phyloP scores from a whole-genome alignment of 805 yeast genomes.

The Myxozyma udenii region DNA sequence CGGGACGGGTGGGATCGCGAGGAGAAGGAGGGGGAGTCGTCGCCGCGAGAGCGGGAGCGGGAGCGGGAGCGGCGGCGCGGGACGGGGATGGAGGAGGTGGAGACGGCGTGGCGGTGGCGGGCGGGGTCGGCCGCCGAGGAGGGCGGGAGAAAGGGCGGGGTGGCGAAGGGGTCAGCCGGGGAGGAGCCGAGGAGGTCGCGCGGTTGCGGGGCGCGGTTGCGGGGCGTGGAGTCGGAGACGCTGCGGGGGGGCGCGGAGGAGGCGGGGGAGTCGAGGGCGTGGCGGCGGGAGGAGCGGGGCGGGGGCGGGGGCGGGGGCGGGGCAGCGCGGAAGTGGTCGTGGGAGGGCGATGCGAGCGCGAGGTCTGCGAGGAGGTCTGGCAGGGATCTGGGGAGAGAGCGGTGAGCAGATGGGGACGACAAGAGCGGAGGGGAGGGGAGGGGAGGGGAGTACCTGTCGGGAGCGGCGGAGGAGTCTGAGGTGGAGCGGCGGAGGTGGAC shows the following conservation, averaged over 20 bases:
- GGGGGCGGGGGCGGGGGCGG: slow-evolving; percentile 20
- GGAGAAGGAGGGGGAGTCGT: background rate
- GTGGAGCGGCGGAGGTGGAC: slow-evolving; percentile 1
- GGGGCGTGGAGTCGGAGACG: slow-evolving; percentile 12
- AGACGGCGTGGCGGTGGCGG: background rate
- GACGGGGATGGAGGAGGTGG: background rate
- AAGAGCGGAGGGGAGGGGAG: background rate
- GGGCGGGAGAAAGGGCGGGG: slow-evolving; percentile 4
- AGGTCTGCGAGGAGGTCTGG: slow-evolving; percentile 16
- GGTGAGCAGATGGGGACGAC: background rate
- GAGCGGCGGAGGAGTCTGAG: background rate
- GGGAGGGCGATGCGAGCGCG: slow-evolving; percentile 1
- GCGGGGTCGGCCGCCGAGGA: background rate
- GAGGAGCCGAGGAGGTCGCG: slow-evolving; percentile 2
- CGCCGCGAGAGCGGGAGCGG: background rate
- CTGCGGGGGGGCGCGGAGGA: background rate
- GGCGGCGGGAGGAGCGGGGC: slow-evolving; percentile 8
- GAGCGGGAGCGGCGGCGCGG: background rate
- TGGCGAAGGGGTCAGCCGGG: slow-evolving; percentile 11
- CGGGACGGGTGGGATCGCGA: background rate
- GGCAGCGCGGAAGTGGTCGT: slow-evolving; percentile 1
- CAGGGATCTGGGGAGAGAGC: slow-evolving; percentile 7
- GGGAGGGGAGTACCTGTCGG: background rate
- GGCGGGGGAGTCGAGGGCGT: background rate
- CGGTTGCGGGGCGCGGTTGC: slow-evolving; percentile 7